Evolutionary conservation across 768 basidiomycete species (phyloP).

Genomic region (Mycena vulgaris): DNA sequence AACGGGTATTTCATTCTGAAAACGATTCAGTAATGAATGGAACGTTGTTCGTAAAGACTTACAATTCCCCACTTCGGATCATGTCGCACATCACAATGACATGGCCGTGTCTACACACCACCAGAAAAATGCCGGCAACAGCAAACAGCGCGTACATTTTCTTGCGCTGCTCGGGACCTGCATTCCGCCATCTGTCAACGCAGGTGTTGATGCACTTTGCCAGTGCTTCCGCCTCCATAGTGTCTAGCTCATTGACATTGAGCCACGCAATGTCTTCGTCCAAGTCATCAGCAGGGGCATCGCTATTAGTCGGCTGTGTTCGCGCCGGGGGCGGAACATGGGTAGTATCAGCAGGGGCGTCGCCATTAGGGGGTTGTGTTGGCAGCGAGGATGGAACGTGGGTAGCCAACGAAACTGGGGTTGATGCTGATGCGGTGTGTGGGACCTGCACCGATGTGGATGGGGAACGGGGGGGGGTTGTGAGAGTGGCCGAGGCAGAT

Average conservation of each 20-base stretch:
- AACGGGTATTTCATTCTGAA: background rate
- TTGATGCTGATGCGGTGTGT: no score
- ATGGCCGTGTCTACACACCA: conserved; percentile 35
- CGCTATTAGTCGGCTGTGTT: background rate
- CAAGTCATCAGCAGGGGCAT: background rate
- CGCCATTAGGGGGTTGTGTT: no score
- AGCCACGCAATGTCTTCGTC: conserved; percentile 35
- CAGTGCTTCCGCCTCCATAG: conserved; percentile 28
- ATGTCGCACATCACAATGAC: background rate
- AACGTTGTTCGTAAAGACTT: background rate
- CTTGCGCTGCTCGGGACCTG: conserved; percentile 35
- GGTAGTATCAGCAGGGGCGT: background rate
- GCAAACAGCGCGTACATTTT: conserved; percentile 44
- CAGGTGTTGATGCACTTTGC: conserved; percentile 32
- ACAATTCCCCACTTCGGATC: background rate
- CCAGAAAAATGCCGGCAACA: conserved; percentile 44
- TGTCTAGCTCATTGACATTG: conserved; percentile 32
- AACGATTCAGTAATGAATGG: background rate
- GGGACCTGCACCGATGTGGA: no score
- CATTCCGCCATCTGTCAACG: conserved; percentile 36
- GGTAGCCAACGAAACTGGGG: no score
- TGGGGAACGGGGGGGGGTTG: no score
- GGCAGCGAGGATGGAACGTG: no score
- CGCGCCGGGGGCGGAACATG: background rate
- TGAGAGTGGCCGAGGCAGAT: no score